Base-by-base conservation (phyloP, 2,329 filamentous ascomycete genomes). In the Fusarium camptoceras region DNA sequence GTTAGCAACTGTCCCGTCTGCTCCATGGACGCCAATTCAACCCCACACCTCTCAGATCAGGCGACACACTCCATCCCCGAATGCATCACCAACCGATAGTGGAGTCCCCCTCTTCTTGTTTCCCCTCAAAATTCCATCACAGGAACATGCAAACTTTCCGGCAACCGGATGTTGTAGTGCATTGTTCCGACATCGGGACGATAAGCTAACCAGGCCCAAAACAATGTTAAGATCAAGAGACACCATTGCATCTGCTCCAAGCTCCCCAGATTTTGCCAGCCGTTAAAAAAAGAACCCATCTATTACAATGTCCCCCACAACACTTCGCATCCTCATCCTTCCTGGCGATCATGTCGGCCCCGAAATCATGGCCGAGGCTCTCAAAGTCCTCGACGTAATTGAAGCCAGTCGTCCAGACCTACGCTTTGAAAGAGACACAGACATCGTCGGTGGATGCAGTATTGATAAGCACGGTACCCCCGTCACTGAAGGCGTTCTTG, bases 301-400 rank as follows among this genome's bases (percentile, higher is more conserved):
- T 18, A n/a, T 37, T 2, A n/a, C 10, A 37, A 37, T 37, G 34
- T n/a, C 34, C 4, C 18, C 34, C 10, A 37, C 18, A n/a, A n/a
- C 59, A 15, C 75, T 77, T 25, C 66, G 62, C 8, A 79, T 85
- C 54, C 77, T 85, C n/a, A 74, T 85, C 47, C 78, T 85, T 2
- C 79, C 82, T 0, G 83, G 83, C 39, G 83, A 85, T 68, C 81
- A 83, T 64, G 81, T 84, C 50, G 83, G 84, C 2, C 83, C 84
- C 8, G 80, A 86, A 72, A 79, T 85, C 34, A 80, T 84, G 54
- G 68, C 75, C 7, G 83, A 85, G 72, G 83, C 83, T 12, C 76
- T 84, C 49, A 83, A 82, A 66, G 80, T 85, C 14, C 79, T 86
- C 8, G 79, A 83, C 30, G 77, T 83, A 6, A 72, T 85, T 31